These are phyloP conservation scores for Eimeria tenella DNA, from an alignment of 169 alveolate species.

Conservation along the genomic window DNA sequence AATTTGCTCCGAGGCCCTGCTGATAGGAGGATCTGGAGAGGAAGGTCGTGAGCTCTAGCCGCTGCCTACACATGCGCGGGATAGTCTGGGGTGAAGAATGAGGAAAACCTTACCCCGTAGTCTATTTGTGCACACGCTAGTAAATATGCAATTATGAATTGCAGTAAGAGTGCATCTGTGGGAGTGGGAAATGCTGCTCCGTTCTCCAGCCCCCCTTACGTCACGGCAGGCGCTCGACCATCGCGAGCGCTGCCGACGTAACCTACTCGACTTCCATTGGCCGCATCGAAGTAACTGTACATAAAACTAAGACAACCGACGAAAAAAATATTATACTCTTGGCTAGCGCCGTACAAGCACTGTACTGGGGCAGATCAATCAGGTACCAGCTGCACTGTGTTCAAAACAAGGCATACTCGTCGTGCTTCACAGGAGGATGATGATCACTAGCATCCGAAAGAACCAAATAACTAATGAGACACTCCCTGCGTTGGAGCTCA, in stretches of 20 bases:
- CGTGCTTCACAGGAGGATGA: no score
- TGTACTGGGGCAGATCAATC: neutral
- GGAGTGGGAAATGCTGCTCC: neutral
- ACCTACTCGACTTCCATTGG: neutral
- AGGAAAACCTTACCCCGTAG: neutral
- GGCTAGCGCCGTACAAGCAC: no score
- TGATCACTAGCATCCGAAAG: no score
- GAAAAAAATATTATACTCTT: neutral
- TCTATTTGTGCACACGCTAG: neutral
- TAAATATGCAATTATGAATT: neutral
- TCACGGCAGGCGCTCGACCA: constrained; percentile 31
- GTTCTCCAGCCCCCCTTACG: neutral
- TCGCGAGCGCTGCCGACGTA: constrained; percentile 49
- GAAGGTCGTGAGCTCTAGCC: constrained; percentile 42
- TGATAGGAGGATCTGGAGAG: neutral
- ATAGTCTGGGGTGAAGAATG: neutral
- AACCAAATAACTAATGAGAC: no score
- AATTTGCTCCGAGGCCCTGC: neutral
- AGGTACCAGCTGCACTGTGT: neutral
- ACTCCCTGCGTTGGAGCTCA: no score
- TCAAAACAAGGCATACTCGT: no score
- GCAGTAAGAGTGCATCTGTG: neutral
- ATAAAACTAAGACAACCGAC: neutral
- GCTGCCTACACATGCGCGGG: constrained; percentile 58
- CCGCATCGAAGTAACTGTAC: neutral